Conservation (phyloP, 768 basidiomycete genomes). For the Suillus paluster region DNA sequence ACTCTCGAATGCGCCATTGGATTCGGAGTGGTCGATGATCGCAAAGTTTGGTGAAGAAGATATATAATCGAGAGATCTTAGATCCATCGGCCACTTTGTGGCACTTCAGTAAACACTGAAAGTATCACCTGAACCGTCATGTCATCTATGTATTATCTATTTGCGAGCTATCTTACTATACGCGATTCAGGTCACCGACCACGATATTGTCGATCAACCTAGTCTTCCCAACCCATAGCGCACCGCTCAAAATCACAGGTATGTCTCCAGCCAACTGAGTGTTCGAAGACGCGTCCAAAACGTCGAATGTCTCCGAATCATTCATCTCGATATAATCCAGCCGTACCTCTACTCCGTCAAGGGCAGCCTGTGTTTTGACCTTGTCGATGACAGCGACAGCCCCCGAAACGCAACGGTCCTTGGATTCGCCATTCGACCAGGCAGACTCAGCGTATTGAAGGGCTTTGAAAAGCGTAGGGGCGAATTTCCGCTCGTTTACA, state of each 20-base stretch:
- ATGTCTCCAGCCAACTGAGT: slow-evolving; percentile 34
- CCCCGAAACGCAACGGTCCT: slow-evolving; percentile 49
- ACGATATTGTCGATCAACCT: slow-evolving; percentile 93
- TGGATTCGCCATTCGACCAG: slow-evolving; percentile 59
- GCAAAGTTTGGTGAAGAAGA: not conserved
- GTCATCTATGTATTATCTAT: not conserved
- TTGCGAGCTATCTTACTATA: slow-evolving; percentile 10
- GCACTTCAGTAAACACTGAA: not conserved
- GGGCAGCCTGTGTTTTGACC: slow-evolving; percentile 32
- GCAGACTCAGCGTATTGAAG: slow-evolving; percentile 57
- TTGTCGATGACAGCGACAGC: slow-evolving; percentile 48
- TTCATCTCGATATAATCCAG: slow-evolving; percentile 93
- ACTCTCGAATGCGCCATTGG: slow-evolving; percentile 23
- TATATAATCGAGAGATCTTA: not conserved
- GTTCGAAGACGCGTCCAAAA: slow-evolving; percentile 44
- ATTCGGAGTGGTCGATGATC: not conserved
- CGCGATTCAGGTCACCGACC: slow-evolving; percentile 54
- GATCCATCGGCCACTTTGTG: no score
- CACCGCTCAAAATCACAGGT: slow-evolving; percentile 79
- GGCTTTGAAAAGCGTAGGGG: slow-evolving; percentile 69
- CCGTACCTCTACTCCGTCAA: slow-evolving; percentile 54
- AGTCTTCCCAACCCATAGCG: slow-evolving; percentile 84
- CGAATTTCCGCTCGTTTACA: slow-evolving; percentile 60
- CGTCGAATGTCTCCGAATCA: slow-evolving; percentile 74
- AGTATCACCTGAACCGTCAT: not conserved